Evolutionary conservation across 768 basidiomycete genomes (phyloP).

Genomic region (Tephrocybe sp.): DNA sequence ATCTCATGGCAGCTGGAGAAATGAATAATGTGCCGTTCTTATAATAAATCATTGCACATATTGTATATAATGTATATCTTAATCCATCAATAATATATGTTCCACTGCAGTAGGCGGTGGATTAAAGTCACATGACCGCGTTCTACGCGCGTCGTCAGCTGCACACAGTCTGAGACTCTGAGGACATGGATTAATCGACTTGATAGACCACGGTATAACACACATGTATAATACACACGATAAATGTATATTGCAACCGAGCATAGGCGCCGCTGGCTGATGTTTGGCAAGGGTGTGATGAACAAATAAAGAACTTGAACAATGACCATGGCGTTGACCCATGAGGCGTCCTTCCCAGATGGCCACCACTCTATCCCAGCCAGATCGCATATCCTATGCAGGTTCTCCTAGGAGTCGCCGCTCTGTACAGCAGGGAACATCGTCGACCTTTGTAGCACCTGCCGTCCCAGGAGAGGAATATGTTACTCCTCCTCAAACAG

Average conservation of each 20-base stretch:
- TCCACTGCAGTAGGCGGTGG: too few relatives aligned
- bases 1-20: slow-evolving; percentile 75
- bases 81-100: too few relatives aligned
- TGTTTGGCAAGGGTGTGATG: neutral
- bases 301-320: neutral
- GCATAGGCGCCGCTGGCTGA: neutral
- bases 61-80: too few relatives aligned
- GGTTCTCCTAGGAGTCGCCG: slow-evolving; percentile 4
- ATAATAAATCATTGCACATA: slow-evolving; percentile 31
- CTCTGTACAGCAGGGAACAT: neutral
- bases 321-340: neutral
- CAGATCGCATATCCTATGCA: neutral
- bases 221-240: too few relatives aligned
- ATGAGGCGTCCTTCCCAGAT: neutral
- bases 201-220: too few relatives aligned
- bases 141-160: too few relatives aligned
- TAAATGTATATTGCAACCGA: too few relatives aligned
- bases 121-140: too few relatives aligned
- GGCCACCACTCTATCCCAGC: neutral
- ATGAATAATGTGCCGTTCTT: slow-evolving; percentile 77
- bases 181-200: too few relatives aligned
- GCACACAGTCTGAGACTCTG: too few relatives aligned
- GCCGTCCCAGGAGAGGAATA: slow-evolving; percentile 6
- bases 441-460: neutral
- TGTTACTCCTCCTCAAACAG: neutral